phyloP scores from a whole-genome alignment of 2,329 filamentous ascomycete species.

The Fusarium graminum region DNA sequence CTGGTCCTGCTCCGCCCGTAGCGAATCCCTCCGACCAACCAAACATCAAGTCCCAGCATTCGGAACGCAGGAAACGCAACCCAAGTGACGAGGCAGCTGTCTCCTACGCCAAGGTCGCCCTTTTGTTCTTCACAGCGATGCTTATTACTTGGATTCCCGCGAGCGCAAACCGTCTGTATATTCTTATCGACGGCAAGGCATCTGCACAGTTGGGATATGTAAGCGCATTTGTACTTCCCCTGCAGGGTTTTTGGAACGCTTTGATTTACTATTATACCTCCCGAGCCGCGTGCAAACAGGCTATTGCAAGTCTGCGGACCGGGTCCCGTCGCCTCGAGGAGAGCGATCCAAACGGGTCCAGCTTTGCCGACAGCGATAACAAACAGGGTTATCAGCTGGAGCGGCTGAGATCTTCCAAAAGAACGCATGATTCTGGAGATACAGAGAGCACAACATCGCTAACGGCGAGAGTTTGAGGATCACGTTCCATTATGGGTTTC shows the following conservation, averaged over 20 bases:
- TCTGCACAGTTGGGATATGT: constrained; percentile 8
- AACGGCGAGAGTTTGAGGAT: not conserved
- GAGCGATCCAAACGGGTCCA: constrained; percentile 13
- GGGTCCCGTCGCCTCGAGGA: constrained; percentile 9
- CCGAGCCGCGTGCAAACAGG: constrained; percentile 12
- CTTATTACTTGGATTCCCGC: constrained; percentile 20
- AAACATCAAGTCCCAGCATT: not conserved
- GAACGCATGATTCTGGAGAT: not conserved
- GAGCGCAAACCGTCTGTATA: constrained; percentile 21
- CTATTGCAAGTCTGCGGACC: constrained; percentile 4
- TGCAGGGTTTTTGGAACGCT: constrained; percentile 22
- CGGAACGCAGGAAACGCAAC: constrained; percentile 1
- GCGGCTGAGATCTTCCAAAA: not conserved
- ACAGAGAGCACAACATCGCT: constrained; percentile 7
- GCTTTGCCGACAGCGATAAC: constrained; percentile 7
- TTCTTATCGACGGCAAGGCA: constrained; percentile 11
- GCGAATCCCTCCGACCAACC: not conserved
- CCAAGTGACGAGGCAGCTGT: constrained; percentile 16
- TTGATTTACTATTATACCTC: constrained; percentile 26
- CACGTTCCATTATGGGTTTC: not conserved
- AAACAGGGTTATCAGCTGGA: constrained; percentile 1
- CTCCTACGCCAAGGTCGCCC: constrained; percentile 14
- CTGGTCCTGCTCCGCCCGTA: not conserved
- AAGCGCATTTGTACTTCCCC: constrained; percentile 7
- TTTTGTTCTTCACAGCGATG: constrained; percentile 18